Percentiles rank a stretch among this genome's conserved stretches.
These are phyloP conservation scores for Vicia villosa DNA, from an alignment of 306 rosid species.

Conservation along the genomic window DNA sequence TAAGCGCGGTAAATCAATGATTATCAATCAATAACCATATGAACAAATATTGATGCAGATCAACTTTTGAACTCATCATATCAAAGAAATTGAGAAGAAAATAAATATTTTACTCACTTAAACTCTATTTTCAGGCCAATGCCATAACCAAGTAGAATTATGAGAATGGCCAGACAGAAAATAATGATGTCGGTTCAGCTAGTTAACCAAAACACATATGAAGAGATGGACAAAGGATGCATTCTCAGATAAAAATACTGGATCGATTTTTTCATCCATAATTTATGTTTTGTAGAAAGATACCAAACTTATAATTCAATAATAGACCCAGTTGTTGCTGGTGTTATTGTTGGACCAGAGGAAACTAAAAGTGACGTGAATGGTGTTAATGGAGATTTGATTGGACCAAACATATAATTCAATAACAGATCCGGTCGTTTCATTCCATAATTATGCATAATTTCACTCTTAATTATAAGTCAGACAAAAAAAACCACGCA, in stretches of 20 bases:
- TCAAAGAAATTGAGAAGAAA: neutral
- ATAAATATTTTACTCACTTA: neutral
- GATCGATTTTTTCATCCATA: no score
- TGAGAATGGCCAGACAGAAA: neutral
- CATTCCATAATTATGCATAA: no score
- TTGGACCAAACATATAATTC: no score
- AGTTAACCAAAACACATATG: neutral
- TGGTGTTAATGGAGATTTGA: no score
- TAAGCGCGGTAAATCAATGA: constrained; percentile 25
- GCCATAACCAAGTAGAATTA: neutral
- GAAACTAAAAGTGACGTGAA: no score
- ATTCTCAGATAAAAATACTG: neutral
- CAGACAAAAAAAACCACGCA: no score
- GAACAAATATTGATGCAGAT: constrained; percentile 18
- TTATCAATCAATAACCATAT: constrained; percentile 12
- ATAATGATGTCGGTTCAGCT: constrained; percentile 7
- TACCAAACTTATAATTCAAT: no score
- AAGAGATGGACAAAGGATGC: neutral
- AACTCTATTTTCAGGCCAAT: neutral
- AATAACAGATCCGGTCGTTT: no score
- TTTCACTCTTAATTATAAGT: no score
- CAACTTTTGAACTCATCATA: neutral
- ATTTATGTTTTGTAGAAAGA: no score
- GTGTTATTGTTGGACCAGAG: no score
- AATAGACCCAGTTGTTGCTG: no score